These are phyloP conservation scores for Kandelia obovata DNA, from an alignment of 345 rosid species.

Conservation along the genomic window DNA sequence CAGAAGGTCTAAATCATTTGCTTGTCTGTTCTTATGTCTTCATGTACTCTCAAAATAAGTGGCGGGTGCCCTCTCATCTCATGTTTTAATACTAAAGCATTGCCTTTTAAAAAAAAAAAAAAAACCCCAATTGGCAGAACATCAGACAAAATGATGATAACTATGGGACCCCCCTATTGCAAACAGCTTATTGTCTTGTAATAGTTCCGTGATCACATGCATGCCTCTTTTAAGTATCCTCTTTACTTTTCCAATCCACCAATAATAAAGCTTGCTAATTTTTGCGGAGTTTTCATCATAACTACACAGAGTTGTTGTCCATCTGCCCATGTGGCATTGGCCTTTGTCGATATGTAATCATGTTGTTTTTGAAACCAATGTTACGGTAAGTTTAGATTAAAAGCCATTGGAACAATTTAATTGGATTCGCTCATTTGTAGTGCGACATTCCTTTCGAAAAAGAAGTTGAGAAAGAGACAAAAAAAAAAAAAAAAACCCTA, in stretches of 20 bases:
- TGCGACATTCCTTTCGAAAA: no score
- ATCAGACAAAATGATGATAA: constrained; percentile 47
- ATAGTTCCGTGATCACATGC: constrained; percentile 20
- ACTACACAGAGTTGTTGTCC: constrained; percentile 20
- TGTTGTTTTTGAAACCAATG: not conserved
- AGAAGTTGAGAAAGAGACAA: no score
- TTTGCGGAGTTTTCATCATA: constrained; percentile 14
- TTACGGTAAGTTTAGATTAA: not conserved
- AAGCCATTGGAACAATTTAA: not conserved
- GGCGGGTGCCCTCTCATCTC: constrained; percentile 9
- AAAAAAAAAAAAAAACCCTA: no score
- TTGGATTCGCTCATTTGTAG: no score
- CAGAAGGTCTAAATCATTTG: constrained; percentile 46
- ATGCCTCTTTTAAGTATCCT: constrained; percentile 9
- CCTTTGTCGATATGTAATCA: not conserved
- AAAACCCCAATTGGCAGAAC: constrained; percentile 23
- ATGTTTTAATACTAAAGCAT: constrained; percentile 32
- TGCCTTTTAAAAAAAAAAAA: constrained; percentile 20
- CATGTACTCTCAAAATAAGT: constrained; percentile 21
- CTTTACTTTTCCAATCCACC: constrained; percentile 26
- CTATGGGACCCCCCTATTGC: constrained; percentile 34
- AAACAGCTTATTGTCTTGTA: constrained; percentile 12
- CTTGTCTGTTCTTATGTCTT: constrained; percentile 29
- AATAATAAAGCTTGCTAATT: constrained; percentile 19
- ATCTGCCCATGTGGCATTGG: constrained; percentile 8